Evolutionary conservation across 1,284 basidiomycete genomes (phyloP), one percentile per base, ranked within the genome.

Genomic region (Psilocybe mexicana): DNA sequence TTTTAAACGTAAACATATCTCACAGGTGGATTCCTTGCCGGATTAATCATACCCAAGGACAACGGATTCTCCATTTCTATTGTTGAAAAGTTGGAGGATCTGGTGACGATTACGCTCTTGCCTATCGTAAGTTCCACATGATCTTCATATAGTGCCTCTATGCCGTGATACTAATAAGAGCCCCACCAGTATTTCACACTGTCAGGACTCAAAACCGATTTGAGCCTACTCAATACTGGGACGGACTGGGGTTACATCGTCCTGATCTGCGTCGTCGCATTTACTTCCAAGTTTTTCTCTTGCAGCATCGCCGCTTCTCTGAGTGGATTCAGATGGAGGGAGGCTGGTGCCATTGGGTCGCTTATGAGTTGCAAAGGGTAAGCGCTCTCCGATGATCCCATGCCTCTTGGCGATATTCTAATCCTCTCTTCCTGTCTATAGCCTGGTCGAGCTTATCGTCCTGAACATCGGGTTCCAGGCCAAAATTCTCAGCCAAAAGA

Each of bases 291-390:
- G 72, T 95, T 90, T 67, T 49, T 82, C 12, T 77, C 88, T 0
- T 94, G 90, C 63, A 85, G 82, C 3, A 69, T 74, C 2, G 79
- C 87, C 0, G 93, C 93, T 3, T 81, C 79, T 63, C 61, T 79
- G 0, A 79, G 78, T 47, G 90, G 90, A 2, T 95, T 93, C 76
- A 85, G 79, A 48, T 78, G 79, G 74, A 81, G 95, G 54, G 94
- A 96, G 72, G 82, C 88, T 4, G 87, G 87, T 24, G 93, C 94
- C 1, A 88, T 96, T 58, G 94, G 94, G 3, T 85, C 89, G 52
- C 76, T 98, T 57, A 96, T 98, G 94, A 88, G 87, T 69, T 96
- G 94, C 78, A 96, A 96, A 76, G 94, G 94, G 53, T 55, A 25
- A 42, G 45, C 18, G 28, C 7, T 18, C 25, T n/a, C 4, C 10